Percentiles rank a stretch among this genome's conserved stretches.
These are phyloP conservation scores for Phytomonas sp. DNA, from an alignment of 208 protist genomes.

Conservation along the genomic window DNA sequence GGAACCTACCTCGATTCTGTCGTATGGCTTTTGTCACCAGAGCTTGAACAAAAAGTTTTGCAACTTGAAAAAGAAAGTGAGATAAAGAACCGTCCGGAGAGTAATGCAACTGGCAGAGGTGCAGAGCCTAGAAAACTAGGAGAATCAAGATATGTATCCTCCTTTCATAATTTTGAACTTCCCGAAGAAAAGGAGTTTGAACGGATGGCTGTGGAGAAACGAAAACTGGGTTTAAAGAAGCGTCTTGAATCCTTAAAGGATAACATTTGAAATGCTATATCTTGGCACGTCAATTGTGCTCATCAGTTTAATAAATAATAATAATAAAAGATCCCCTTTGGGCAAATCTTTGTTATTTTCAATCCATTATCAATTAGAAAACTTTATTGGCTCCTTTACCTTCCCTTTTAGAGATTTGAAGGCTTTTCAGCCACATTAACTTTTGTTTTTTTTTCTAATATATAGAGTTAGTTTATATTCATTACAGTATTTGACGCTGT, in stretches of 20 bases:
- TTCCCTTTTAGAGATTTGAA: conserved; percentile 9
- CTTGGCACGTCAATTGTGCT: neutral
- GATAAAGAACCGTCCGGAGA: conserved; percentile 9
- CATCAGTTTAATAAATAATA: conserved; percentile 5
- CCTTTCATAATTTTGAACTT: conserved; percentile 18
- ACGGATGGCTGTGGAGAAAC: conserved; percentile 20
- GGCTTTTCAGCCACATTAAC: conserved; percentile 41
- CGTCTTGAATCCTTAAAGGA: conserved; percentile 9
- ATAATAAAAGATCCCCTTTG: neutral
- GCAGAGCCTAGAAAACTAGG: neutral
- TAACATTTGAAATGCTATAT: conserved; percentile 3
- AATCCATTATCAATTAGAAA: neutral
- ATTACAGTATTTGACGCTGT: neutral
- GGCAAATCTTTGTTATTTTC: neutral
- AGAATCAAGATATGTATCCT: neutral
- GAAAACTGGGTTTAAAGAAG: conserved; percentile 29
- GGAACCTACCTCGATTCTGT: neutral
- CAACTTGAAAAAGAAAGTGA: conserved; percentile 23
- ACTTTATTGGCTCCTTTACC: conserved; percentile 16
- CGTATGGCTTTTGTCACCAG: conserved; percentile 17
- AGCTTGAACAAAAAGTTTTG: conserved; percentile 19
- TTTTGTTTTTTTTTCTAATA: conserved; percentile 8
- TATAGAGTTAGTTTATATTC: conserved; percentile 7
- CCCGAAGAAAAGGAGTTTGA: conserved; percentile 49
- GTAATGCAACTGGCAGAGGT: neutral